Evolutionary conservation across 345 rosid genomes (phyloP), one percentile per base, ranked within the genome.

Genomic region (Hibiscus syriacus): DNA sequence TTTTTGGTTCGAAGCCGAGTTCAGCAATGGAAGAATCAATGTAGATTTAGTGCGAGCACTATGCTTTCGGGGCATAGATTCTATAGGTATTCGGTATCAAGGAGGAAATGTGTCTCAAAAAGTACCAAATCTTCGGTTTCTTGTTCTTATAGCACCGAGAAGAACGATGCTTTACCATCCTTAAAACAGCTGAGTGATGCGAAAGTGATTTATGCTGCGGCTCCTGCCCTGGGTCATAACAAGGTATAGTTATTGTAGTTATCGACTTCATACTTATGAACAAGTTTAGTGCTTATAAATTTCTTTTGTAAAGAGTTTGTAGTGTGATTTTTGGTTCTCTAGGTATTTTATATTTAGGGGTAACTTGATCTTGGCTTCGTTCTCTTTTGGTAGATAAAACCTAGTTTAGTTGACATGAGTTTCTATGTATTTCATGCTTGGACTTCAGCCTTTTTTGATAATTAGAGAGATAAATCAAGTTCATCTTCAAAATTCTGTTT

Each of bases 211-310:
- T 92, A 82, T 52, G 76, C 85, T 64, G 92, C 88, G 12, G 93
- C 96, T 65, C 78, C 98, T 7, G 97, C 97, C 36, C 70, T 92
- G 86, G 97, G 97, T 64, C 98, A 90, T 80, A 90, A 88, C 83
- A 76, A 85, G 98, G 93, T 87, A 72, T 56, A 3, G 61, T 62
- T 10, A 12, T 5, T 26, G 36, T 22, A 53, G 17, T 50, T 67
- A 5, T 48, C 39, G 23, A 12, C 26, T 62, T 55, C 0, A 17
- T 46, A 13, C 34, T 13, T 39, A 54, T 55, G 12, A 53, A n/a
- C 43, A 10, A 36, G 49, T 62, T 26, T 8, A 36, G 7, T 14
- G 38, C 62, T 19, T 67, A 23, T 16, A 26, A 46, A 45, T 63
- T 32, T 12, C 48, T 6, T 7, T 4, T 17, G 8, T 26, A 25